These are phyloP conservation scores for Mycena amicta DNA, from an alignment of 768 basidiomycete species.

Conservation along the genomic window DNA sequence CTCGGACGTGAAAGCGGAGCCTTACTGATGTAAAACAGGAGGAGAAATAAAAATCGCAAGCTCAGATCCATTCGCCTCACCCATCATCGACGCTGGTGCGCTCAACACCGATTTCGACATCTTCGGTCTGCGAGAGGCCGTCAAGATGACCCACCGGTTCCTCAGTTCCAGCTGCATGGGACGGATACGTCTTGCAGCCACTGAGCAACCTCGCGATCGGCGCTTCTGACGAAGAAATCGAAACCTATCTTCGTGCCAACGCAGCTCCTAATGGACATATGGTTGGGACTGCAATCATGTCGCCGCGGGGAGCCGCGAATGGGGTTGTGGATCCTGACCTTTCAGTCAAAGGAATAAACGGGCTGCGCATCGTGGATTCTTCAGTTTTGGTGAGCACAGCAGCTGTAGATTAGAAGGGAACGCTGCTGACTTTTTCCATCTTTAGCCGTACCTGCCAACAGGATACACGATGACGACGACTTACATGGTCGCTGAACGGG, in stretches of 20 bases:
- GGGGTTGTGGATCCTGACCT: slow-evolving; percentile 18
- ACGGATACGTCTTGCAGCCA: no score
- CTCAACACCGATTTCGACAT: no score
- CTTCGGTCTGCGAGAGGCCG: no score
- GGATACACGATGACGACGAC: slow-evolving; percentile 17
- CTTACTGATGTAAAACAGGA: no score
- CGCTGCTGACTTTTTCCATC: no score
- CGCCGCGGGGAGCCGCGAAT: slow-evolving; percentile 10
- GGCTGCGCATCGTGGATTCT: slow-evolving; percentile 17
- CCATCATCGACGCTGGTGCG: no score
- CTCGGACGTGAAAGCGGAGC: no score
- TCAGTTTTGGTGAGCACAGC: slow-evolving; percentile 1
- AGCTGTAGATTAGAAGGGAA: no score
- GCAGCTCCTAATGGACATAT: slow-evolving; percentile 6
- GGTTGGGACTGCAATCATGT: slow-evolving; percentile 16
- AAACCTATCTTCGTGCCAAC: slow-evolving; percentile 1
- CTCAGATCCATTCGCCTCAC: no score
- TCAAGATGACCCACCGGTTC: no score
- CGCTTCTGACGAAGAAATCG: slow-evolving; percentile 8
- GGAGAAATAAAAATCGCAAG: no score
- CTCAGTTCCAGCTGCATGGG: no score
- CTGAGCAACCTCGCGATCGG: background rate
- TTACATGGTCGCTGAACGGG: slow-evolving; percentile 21
- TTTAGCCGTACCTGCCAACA: slow-evolving; percentile 9
- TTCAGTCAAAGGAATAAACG: slow-evolving; percentile 12